Evolutionary conservation across 2,329 filamentous ascomycete species (phyloP), one percentile per base, ranked within the genome.

Genomic region (Exophiala aquamarina): DNA sequence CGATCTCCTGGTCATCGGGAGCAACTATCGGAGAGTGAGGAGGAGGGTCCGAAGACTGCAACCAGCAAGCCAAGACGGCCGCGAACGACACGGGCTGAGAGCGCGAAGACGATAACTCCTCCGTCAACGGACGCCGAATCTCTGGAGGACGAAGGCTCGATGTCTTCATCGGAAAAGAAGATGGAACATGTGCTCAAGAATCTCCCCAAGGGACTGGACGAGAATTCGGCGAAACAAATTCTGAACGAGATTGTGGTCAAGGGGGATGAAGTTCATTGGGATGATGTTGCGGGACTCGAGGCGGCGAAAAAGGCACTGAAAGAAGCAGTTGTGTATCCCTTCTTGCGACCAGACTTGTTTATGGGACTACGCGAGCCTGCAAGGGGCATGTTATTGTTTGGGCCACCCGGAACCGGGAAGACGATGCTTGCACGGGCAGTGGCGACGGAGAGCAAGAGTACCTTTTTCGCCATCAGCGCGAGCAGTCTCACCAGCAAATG

Each of bases 391-490:
- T 76, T 98, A 1, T 76, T 98, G 1, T 98, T 98, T 63, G 93
- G 93, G 0, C 93, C 93, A 1, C 93, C 93, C 0, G 93, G 93
- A n/a, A 98, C 93, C 0, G 93, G 93, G 42, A 98, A 98, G 69
- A 98, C 93, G 0, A 98, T 98, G 93, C 75, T 98, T 29, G 93
- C 93, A 8, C 82, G 93, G 55, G 90, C 89, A 7, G 92, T 97
- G 1, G 93, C 93, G 1, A 97, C 93, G 0, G 93, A 98, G 67
- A 95, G 89, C 2, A 86, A 84, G 60, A 95, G 89, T 9, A 95
- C 94, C 0, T 98, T 97, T 69, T 97, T 98, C 70, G 94, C 91
- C 11, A 95, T 98, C 46, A 95, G 90, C 4, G 90, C 93, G 13
- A 95, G 89, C 63, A 95, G 88, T 59, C 71, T 98, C 56, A 97